phyloP scores from a whole-genome alignment of 345 rosid genomes.

The Kandelia obovata region DNA sequence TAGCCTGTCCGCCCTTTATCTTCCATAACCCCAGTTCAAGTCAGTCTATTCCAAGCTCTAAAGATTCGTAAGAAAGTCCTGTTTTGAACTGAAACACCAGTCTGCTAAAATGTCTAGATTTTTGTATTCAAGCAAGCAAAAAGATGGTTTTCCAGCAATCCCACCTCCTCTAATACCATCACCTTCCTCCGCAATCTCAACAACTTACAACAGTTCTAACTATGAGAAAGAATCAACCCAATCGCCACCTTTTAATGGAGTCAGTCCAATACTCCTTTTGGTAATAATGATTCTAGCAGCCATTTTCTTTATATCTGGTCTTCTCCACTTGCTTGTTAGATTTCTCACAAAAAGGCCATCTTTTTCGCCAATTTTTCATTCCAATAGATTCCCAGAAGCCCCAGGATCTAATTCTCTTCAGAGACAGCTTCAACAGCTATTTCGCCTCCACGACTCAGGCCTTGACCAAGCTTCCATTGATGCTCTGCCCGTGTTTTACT shows the following conservation, averaged over 20 bases:
- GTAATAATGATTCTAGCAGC: slow-evolving; percentile 46
- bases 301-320: slow-evolving; percentile 49
- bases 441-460: slow-evolving; percentile 64
- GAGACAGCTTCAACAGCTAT: slow-evolving; percentile 70
- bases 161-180: slow-evolving; percentile 24
- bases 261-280: slow-evolving; percentile 51
- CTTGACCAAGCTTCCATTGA: slow-evolving; percentile 67
- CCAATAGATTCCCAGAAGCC: slow-evolving; percentile 41
- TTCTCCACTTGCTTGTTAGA: slow-evolving; percentile 60
- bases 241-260: slow-evolving; percentile 28
- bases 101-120: slow-evolving; percentile 31
- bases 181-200: slow-evolving; percentile 18
- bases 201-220: slow-evolving; percentile 17
- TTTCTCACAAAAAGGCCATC: slow-evolving; percentile 39
- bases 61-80: background rate
- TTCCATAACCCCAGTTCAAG: slow-evolving; percentile 5
- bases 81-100: slow-evolving; percentile 8
- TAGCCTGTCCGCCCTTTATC: slow-evolving; percentile 12
- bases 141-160: slow-evolving; percentile 20
- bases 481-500: slow-evolving; percentile 63
- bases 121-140: slow-evolving; percentile 20
- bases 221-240: slow-evolving; percentile 26
- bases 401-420: slow-evolving; percentile 45
- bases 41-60: slow-evolving; percentile 10
- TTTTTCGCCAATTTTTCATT: slow-evolving; percentile 39